Evolutionary conservation across 208 protist species (phyloP), one percentile per base, ranked within the genome.

Genomic region (Wallacemonas rigidus): DNA sequence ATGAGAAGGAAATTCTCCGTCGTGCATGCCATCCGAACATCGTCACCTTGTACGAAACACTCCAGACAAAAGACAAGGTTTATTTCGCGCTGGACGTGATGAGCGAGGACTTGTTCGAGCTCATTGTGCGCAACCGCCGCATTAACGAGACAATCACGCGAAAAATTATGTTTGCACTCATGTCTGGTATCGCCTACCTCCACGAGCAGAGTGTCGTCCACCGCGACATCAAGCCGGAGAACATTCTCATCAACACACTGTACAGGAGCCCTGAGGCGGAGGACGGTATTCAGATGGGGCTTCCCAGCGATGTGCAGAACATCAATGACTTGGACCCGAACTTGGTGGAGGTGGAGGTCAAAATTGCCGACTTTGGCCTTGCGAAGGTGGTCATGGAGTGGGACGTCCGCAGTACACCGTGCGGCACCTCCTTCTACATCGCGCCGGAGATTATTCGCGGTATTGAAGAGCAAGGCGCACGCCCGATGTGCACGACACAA

Each of bases 191-290:
- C 53, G 40, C 73, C 40, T 96, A 95, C 74, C 80, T 96, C 55
- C 92, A 96, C 68, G 80, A 88, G 61, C 82, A 93, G 68, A 87
- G 77, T 68, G 83, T 96, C 54, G 83, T 94, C 12, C 92, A 96
- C 75, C 89, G 91, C 43, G 91, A 96, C 76, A 94, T 96, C 72
- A 96, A 96, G 74, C 91, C 91, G n/a, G 91, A 96, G 64, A 96
- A 96, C 67, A 91, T 96, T 51, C 78, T 96, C 14, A 83, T 95
- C 53, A 88, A 93, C 62, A 80, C 79, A 60, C 75, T 61, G 44
- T 64, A 88, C 53, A 72, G 67, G 48, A 69, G 45, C 65, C 41
- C 69, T 3, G 62, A 26, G 69, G 67, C 69, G 8, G 72, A 74
- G 61, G 75, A 53, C 54, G 48, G 71, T 74, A 39, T 67, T 77